Evolutionary conservation across 2,329 filamentous ascomycete genomes (phyloP).

Genomic region (Talaromyces rugulosus): DNA sequence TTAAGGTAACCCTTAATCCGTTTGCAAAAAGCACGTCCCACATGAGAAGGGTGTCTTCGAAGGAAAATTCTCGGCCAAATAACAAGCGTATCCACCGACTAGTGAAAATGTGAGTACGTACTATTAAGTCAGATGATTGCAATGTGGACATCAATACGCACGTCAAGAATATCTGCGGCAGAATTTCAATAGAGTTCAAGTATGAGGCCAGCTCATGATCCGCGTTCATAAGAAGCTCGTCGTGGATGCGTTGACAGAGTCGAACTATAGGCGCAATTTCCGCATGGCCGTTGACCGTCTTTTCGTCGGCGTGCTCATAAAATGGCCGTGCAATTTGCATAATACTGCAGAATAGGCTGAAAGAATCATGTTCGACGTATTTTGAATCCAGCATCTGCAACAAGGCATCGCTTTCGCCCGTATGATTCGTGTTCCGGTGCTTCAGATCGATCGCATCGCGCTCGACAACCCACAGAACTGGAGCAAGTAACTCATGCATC

Average conservation of each 20-base stretch:
- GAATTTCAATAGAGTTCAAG: conserved; percentile 74
- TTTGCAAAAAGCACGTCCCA: conserved; percentile 93
- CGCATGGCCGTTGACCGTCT: conserved; percentile 39
- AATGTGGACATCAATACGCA: conserved; percentile 40
- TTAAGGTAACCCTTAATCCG: conserved; percentile 71
- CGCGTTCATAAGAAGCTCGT: conserved; percentile 69
- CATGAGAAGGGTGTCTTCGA: conserved; percentile 74
- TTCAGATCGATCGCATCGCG: conserved; percentile 67
- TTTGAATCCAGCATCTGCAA: conserved; percentile 63
- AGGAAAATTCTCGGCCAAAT: conserved; percentile 89
- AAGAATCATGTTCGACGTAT: conserved; percentile 87
- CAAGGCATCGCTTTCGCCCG: conserved; percentile 45
- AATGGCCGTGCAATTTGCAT: conserved; percentile 87
- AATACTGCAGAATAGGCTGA: conserved; percentile 74
- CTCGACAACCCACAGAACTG: conserved; percentile 78
- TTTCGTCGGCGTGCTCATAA: conserved; percentile 65
- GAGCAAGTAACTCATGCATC: conserved; percentile 94
- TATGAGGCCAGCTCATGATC: conserved; percentile 82
- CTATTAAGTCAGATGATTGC: background rate
- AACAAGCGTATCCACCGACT: conserved; percentile 91
- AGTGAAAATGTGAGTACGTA: background rate
- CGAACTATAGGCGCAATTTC: conserved; percentile 70
- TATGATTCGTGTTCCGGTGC: conserved; percentile 26
- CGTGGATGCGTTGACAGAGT: conserved; percentile 81
- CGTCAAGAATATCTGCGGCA: conserved; percentile 98